Conservation (phyloP, 148 eudicot species). For the Cornus kousa region DNA sequence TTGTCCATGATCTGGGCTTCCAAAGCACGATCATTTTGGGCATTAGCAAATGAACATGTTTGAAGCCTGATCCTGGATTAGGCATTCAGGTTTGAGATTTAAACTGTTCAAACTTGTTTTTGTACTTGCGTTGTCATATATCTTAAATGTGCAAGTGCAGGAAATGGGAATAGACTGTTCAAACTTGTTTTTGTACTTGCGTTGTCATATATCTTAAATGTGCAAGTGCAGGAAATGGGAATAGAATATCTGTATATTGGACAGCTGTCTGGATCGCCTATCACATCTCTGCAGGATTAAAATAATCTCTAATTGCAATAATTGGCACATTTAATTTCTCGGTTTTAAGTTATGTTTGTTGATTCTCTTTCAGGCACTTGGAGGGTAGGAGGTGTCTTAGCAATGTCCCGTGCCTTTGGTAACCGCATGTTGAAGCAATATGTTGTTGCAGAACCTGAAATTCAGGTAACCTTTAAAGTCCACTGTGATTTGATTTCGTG, state of each 20-base stretch:
- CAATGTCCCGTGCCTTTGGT: slow-evolving; percentile 99
- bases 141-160: neutral
- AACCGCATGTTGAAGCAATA: slow-evolving; percentile 96
- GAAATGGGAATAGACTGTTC: neutral
- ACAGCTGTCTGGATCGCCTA: neutral
- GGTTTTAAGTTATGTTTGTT: neutral
- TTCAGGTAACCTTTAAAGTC: slow-evolving; percentile 54
- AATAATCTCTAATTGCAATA: neutral
- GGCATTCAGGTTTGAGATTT: slow-evolving; percentile 4
- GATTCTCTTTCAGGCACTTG: slow-evolving; percentile 74
- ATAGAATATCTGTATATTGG: neutral
- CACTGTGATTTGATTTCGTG: neutral
- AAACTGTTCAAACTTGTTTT: neutral
- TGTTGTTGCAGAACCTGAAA: slow-evolving; percentile 98
- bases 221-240: neutral
- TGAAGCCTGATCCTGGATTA: neutral
- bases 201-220: neutral
- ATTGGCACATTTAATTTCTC: neutral
- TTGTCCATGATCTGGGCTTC: neutral
- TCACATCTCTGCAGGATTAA: neutral
- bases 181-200: too few species aligned
- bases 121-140: neutral
- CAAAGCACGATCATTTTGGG: neutral
- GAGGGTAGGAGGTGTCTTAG: slow-evolving; percentile 99
- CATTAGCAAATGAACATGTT: neutral